A percentile compares a stretch with the other conserved stretches of the same genome.
Conservation (phyloP, 2,329 filamentous ascomycete species). For the Xylaria sp. region DNA sequence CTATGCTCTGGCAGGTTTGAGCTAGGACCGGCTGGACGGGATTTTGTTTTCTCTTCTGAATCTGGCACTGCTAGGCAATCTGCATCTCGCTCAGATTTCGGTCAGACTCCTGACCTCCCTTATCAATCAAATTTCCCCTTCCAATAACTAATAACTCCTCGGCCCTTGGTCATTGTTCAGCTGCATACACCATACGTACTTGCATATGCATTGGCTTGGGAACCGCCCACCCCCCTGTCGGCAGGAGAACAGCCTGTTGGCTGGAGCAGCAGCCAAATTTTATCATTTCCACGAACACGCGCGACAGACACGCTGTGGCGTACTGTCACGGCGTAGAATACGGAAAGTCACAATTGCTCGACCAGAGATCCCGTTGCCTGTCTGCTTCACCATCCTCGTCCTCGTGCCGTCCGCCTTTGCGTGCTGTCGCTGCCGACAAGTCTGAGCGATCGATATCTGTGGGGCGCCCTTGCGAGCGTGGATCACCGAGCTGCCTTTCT, state of each 20-base stretch:
- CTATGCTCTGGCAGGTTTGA: not conserved
- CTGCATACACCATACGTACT: conserved; percentile 15
- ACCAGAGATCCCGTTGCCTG: not conserved
- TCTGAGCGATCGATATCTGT: not conserved
- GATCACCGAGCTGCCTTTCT: conserved; percentile 30
- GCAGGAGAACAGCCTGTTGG: conserved; percentile 10
- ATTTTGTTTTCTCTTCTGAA: too few species aligned
- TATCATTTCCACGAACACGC: not conserved
- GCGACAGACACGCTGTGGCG: not conserved
- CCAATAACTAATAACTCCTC: conserved; percentile 13
- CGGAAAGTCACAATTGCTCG: conserved; percentile 23
- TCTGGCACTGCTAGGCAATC: too few species aligned
- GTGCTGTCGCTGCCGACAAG: not conserved
- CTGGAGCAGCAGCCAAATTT: not conserved
- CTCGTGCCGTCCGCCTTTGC: too few species aligned
- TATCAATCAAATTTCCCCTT: not conserved
- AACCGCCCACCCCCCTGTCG: conserved; percentile 15
- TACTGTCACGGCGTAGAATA: conserved; percentile 13
- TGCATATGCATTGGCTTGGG: conserved; percentile 21
- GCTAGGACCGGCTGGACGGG: too few species aligned
- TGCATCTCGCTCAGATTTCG: not conserved
- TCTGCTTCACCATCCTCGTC: not conserved
- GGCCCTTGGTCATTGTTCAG: conserved; percentile 23
- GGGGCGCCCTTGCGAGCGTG: not conserved
- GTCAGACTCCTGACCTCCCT: not conserved